These are phyloP conservation scores for Olyra latifolia DNA, from an alignment of 176 grass and related monocot species.

Conservation along the genomic window DNA sequence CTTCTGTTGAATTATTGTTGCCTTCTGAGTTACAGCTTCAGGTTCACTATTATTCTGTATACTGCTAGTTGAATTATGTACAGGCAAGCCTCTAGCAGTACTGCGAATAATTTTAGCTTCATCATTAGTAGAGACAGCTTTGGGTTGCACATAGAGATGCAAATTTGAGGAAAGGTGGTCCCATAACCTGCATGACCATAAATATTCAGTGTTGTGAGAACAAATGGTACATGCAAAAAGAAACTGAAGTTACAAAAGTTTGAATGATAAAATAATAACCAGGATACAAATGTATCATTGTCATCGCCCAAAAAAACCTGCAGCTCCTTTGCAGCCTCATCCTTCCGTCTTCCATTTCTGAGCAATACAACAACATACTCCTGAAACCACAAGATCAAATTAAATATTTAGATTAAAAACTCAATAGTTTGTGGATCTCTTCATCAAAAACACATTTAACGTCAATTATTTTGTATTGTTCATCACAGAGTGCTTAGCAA, in stretches of 20 bases:
- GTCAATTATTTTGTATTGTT: background rate
- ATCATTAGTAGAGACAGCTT: constrained; percentile 37
- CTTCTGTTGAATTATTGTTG: constrained; percentile 37
- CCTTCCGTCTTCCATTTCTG: constrained; percentile 75
- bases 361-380: constrained; percentile 88
- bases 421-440: background rate
- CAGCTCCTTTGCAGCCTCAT: constrained; percentile 64
- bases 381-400: constrained; percentile 37
- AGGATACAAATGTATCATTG: constrained; percentile 73
- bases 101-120: constrained; percentile 22
- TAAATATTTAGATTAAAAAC: constrained; percentile 1
- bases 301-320: constrained; percentile 79
- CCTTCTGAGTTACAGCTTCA: constrained; percentile 48
- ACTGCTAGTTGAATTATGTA: constrained; percentile 28
- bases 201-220: background rate
- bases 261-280: constrained; percentile 44
- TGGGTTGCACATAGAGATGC: constrained; percentile 66
- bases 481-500: background rate
- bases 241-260: background rate
- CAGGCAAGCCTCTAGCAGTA: constrained; percentile 36
- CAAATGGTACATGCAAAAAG: background rate
- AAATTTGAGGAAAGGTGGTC: constrained; percentile 87
- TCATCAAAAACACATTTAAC: background rate
- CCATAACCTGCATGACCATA: constrained; percentile 72
- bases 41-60: constrained; percentile 21